Percentiles rank a stretch among this genome's conserved stretches.
These are phyloP conservation scores for Clathrospora elynae DNA, from an alignment of 2,329 filamentous ascomycete genomes.

Conservation along the genomic window DNA sequence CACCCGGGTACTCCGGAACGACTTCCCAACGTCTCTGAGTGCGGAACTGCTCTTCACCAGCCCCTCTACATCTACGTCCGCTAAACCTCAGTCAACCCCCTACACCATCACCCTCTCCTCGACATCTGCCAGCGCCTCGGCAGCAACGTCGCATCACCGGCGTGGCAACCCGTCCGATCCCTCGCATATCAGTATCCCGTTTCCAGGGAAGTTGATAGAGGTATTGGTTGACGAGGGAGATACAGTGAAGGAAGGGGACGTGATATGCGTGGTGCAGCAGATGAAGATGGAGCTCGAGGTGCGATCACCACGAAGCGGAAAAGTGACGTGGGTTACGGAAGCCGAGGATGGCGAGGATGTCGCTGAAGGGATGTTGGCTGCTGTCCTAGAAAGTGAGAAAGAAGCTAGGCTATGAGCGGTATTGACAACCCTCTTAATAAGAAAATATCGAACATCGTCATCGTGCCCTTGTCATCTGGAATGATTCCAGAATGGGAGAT, in stretches of 20 bases:
- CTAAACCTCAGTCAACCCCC: conserved; percentile 38
- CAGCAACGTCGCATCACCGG: conserved; percentile 51
- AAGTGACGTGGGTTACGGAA: conserved; percentile 58
- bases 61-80: conserved; percentile 54
- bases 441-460: too few relatives aligned
- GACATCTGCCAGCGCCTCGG: conserved; percentile 51
- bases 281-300: conserved; percentile 75
- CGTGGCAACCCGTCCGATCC: conserved; percentile 57
- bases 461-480: too few relatives aligned
- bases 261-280: conserved; percentile 65
- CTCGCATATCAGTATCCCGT: conserved; percentile 60
- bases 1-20: conserved; percentile 61
- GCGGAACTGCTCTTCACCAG: conserved; percentile 61
- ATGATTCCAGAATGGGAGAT: too few relatives aligned
- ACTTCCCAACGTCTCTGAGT: conserved; percentile 61
- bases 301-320: conserved; percentile 55
- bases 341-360: conserved; percentile 62
- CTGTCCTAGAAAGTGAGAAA: conserved; percentile 50
- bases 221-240: conserved; percentile 62
- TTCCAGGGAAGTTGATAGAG: conserved; percentile 65
- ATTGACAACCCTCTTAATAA: too few relatives aligned
- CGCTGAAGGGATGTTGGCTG: conserved; percentile 60
- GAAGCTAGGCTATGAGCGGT: conserved; percentile 17
- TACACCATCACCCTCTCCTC: conserved; percentile 55
- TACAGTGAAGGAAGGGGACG: conserved; percentile 58